Evolutionary conservation across 192 early-diverging fungal genomes (phyloP).

Genomic region (Linnemannia elongata): DNA sequence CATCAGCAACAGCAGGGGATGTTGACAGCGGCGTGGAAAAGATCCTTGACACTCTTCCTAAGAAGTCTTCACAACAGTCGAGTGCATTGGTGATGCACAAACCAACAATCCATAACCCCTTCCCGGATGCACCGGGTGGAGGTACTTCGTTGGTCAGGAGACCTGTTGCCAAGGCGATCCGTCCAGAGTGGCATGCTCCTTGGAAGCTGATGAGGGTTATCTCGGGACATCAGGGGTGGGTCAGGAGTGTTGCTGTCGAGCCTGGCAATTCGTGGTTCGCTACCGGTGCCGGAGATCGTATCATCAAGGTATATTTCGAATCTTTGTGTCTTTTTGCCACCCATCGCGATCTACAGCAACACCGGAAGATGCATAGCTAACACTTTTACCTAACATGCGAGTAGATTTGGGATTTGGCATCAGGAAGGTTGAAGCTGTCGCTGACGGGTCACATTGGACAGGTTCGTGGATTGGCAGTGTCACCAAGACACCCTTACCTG

Average conservation of each 20-base stretch:
- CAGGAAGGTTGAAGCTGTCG: conserved; percentile 94
- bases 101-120: conserved; percentile 54
- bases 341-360: neutral
- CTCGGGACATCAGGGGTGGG: conserved; percentile 98
- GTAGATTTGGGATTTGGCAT: conserved; percentile 98
- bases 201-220: conserved; percentile 99
- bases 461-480: conserved; percentile 95
- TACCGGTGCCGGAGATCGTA: conserved; percentile 96
- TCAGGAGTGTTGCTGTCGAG: conserved; percentile 92
- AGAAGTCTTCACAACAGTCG: conserved; percentile 40
- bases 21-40: conserved; percentile 60
- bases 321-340: neutral
- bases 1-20: conserved; percentile 39
- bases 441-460: conserved; percentile 98
- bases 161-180: conserved; percentile 61
- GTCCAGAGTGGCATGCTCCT: conserved; percentile 97
- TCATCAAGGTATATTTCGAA: conserved; percentile 83
- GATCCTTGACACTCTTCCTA: conserved; percentile 60
- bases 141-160: conserved; percentile 67
- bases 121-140: conserved; percentile 61
- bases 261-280: conserved; percentile 98
- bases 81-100: conserved; percentile 51
- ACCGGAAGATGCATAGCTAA: neutral
- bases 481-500: conserved; percentile 95
- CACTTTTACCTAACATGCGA: conserved; percentile 7